A percentile compares a stretch with the other conserved stretches of the same genome.
Conservation (phyloP, 1,139 yeast genomes). For the Kodamaea arcana region DNA sequence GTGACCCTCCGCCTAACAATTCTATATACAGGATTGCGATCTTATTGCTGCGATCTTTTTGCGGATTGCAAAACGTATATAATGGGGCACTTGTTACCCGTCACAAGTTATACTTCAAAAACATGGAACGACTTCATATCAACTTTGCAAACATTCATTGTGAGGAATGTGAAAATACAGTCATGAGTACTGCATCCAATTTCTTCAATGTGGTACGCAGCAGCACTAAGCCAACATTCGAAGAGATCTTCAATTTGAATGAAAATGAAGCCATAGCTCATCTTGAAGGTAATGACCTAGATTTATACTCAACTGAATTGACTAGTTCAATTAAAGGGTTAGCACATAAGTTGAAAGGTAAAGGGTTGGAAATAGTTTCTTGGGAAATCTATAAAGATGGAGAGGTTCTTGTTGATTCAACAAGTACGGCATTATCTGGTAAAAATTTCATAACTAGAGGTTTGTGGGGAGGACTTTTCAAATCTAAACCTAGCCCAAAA, state of each 20-base stretch:
- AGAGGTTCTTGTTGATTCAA: constrained; percentile 12
- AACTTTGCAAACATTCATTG: constrained; percentile 49
- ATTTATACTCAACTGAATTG: constrained; percentile 13
- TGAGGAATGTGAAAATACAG: constrained; percentile 41
- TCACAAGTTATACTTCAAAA: no score
- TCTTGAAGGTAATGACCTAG: constrained; percentile 18
- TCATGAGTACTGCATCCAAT: constrained; percentile 19
- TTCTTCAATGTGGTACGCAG: constrained; percentile 11
- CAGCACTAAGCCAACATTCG: constrained; percentile 19
- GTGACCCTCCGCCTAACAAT: no score
- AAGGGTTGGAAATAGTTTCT: constrained; percentile 31
- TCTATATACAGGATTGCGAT: no score
- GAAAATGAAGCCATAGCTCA: constrained; percentile 10
- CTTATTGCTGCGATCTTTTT: not conserved
- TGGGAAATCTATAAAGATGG: constrained; percentile 30
- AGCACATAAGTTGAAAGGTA: constrained; percentile 18
- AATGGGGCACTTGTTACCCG: no score
- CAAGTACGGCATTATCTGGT: constrained; percentile 1
- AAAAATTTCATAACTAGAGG: constrained; percentile 5
- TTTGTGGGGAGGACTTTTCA: constrained; percentile 5
- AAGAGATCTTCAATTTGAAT: constrained; percentile 13
- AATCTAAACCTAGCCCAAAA: constrained; percentile 7
- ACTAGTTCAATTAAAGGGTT: constrained; percentile 20
- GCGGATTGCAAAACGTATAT: not conserved
- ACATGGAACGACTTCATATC: constrained; percentile 27